A percentile compares a stretch with the other conserved stretches of the same genome.
Evolutionary conservation across 495 filamentous ascomycete species (phyloP).

Genomic region (Neurospora sp.): DNA sequence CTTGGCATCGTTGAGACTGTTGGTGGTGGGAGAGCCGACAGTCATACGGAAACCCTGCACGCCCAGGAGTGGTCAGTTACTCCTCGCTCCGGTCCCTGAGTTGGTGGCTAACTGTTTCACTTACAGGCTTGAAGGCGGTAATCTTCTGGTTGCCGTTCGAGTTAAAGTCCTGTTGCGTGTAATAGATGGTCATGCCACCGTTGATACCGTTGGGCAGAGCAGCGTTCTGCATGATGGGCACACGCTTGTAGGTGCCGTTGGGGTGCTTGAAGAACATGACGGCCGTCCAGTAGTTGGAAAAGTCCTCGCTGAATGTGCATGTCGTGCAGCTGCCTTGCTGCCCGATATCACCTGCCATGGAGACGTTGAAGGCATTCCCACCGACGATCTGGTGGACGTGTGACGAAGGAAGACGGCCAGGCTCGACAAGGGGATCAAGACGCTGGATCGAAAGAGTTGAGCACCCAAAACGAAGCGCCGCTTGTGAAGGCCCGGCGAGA

Average conservation of each 20-base stretch:
- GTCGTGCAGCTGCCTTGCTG: slow-evolving; percentile 23
- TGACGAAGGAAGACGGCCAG: slow-evolving; percentile 26
- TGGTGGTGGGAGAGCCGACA: slow-evolving; percentile 35
- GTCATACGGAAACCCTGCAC: slow-evolving; percentile 45
- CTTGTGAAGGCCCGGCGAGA: slow-evolving; percentile 28
- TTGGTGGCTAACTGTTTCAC: slow-evolving; percentile 4
- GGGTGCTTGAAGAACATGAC: slow-evolving; percentile 41
- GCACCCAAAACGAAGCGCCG: slow-evolving; percentile 37
- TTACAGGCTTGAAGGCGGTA: slow-evolving; percentile 36
- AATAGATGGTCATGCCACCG: slow-evolving; percentile 42
- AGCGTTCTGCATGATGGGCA: slow-evolving; percentile 32
- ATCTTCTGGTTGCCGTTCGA: slow-evolving; percentile 35
- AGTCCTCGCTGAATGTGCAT: slow-evolving; percentile 14
- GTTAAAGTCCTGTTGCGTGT: slow-evolving; percentile 34
- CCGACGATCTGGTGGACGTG: slow-evolving; percentile 42
- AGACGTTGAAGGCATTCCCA: slow-evolving; percentile 39
- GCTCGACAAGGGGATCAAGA: slow-evolving; percentile 35
- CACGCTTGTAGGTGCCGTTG: slow-evolving; percentile 39
- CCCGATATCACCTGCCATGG: slow-evolving; percentile 36
- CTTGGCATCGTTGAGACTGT: slow-evolving; percentile 17
- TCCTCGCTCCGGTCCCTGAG: not conserved
- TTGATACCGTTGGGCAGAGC: slow-evolving; percentile 35
- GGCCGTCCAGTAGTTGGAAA: slow-evolving; percentile 35
- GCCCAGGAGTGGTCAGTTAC: slow-evolving; percentile 1
- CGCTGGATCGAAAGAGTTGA: slow-evolving; percentile 36